Conservation (phyloP, 1,284 basidiomycete species). For the Cryptococcus depauperatus region DNA sequence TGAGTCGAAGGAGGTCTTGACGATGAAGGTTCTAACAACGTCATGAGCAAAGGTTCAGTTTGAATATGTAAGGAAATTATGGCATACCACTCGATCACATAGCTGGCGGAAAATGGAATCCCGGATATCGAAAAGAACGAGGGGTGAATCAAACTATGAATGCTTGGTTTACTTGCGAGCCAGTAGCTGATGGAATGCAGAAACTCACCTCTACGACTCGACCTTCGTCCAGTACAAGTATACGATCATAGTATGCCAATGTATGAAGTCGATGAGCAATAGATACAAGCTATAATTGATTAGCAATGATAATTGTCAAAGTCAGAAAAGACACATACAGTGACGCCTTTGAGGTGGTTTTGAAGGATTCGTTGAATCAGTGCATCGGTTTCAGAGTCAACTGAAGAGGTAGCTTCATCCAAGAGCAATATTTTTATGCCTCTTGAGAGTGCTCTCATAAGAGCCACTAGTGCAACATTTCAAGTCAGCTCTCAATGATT, state of each 20-base stretch:
- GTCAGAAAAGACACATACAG: conserved; percentile 12
- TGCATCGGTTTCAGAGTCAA: conserved; percentile 70
- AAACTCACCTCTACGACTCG: conserved; percentile 26
- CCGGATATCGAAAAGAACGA: conserved; percentile 33
- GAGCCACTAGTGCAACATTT: conserved; percentile 50
- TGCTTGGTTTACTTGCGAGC: too few species aligned
- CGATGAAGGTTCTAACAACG: conserved; percentile 2
- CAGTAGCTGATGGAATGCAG: neutral
- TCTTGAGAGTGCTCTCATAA: conserved; percentile 63
- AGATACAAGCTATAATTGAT: conserved; percentile 51
- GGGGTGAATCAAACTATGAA: conserved; percentile 37
- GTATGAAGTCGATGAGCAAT: conserved; percentile 70
- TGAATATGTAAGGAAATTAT: neutral
- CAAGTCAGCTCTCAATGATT: neutral
- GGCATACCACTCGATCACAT: conserved; percentile 24
- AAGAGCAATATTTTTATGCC: conserved; percentile 61
- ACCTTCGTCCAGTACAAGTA: conserved; percentile 41
- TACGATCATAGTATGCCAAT: conserved; percentile 49
- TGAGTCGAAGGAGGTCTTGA: conserved; percentile 7
- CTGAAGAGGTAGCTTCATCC: conserved; percentile 49
- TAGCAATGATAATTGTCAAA: neutral
- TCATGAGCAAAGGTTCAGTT: neutral
- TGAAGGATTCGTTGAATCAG: conserved; percentile 66
- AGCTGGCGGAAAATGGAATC: conserved; percentile 39
- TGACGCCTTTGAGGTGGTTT: conserved; percentile 53